Conservation (phyloP, 192 early-diverging fungal genomes). For the Paraglomus brasilianum region DNA sequence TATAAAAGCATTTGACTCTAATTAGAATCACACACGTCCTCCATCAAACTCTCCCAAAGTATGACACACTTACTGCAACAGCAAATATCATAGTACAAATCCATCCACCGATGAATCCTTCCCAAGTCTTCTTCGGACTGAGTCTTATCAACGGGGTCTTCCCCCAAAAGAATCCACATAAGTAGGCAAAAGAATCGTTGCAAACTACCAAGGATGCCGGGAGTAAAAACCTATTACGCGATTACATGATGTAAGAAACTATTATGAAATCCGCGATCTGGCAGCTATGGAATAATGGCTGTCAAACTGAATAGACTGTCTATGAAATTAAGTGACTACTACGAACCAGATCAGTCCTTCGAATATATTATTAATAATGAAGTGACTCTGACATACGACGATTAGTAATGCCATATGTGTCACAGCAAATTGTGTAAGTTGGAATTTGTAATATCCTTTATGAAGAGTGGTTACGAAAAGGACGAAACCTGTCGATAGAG, state of each 20-base stretch:
- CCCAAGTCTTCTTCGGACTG: slow-evolving; percentile 98
- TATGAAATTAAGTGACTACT: neutral
- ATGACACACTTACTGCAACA: slow-evolving; percentile 56
- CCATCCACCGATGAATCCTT: slow-evolving; percentile 92
- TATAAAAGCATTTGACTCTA: slow-evolving; percentile 19
- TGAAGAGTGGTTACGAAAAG: slow-evolving; percentile 92
- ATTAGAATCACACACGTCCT: neutral
- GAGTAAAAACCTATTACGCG: slow-evolving; percentile 67
- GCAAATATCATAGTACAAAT: slow-evolving; percentile 86
- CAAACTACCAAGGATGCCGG: slow-evolving; percentile 86
- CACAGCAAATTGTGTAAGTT: slow-evolving; percentile 95
- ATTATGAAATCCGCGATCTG: neutral
- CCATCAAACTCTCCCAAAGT: neutral
- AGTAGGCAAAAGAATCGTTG: slow-evolving; percentile 96
- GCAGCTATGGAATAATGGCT: neutral
- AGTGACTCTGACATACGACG: slow-evolving; percentile 92
- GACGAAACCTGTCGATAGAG: slow-evolving; percentile 63
- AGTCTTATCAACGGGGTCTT: slow-evolving; percentile 86
- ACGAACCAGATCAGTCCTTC: slow-evolving; percentile 91
- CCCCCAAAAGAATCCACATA: slow-evolving; percentile 96
- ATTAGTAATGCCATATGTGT: slow-evolving; percentile 95
- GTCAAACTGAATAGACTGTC: neutral
- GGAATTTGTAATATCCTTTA: slow-evolving; percentile 92
- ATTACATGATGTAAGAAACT: neutral
- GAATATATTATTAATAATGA: slow-evolving; percentile 97